Conservation (phyloP, 495 filamentous ascomycete genomes). For the Entonaema liquescens region DNA sequence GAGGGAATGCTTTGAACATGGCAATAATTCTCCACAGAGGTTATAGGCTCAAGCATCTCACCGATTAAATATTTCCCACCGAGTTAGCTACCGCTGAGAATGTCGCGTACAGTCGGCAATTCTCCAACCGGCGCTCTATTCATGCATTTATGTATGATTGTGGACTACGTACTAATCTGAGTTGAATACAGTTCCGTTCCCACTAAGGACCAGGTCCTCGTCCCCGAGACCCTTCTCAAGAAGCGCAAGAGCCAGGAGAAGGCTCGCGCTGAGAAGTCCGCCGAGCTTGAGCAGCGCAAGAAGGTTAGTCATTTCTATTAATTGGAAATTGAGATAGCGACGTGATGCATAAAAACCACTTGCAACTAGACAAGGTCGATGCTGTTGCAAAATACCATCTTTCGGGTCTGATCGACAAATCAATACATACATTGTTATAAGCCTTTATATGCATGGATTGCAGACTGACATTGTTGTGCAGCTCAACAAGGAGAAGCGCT, state of each 20-base stretch:
- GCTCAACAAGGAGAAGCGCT: constrained; percentile 97
- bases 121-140: constrained; percentile 85
- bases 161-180: constrained; percentile 74
- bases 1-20: constrained; percentile 43
- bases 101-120: constrained; percentile 85
- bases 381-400: constrained; percentile 99
- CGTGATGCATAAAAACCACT: constrained; percentile 71
- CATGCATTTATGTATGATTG: constrained; percentile 61
- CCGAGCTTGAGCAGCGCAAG: constrained; percentile 85
- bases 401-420: constrained; percentile 90
- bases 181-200: constrained; percentile 75
- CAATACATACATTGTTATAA: constrained; percentile 27
- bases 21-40: constrained; percentile 6
- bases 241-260: constrained; percentile 99
- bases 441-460: constrained; percentile 38
- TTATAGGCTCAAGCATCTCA: constrained; percentile 60
- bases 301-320: constrained; percentile 69
- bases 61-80: constrained; percentile 80
- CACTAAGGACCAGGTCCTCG: constrained; percentile 89
- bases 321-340: constrained; percentile 33
- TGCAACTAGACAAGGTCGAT: constrained; percentile 97
- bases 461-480: constrained; percentile 48
- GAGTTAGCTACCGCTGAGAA: constrained; percentile 88
- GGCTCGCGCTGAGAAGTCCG: constrained; percentile 84
- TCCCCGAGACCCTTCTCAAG: constrained; percentile 98